Percentiles rank a stretch among this genome's conserved stretches.
phyloP scores from a whole-genome alignment of 2,329 filamentous ascomycete genomes.

The Pseudocercospora cruenta region DNA sequence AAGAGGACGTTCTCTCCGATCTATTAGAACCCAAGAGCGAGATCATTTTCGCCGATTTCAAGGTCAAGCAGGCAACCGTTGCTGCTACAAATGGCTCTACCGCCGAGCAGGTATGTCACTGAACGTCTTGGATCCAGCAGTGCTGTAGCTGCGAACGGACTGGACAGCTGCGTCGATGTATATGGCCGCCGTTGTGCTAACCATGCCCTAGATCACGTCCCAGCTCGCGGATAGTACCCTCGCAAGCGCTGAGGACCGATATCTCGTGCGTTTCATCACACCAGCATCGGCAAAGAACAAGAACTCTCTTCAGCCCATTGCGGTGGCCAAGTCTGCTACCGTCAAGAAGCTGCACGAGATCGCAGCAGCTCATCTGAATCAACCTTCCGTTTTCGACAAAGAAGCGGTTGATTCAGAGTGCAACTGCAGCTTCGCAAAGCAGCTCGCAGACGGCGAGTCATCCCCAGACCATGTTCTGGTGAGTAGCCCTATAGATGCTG shows the following conservation, averaged over 20 bases:
- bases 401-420: conserved; percentile 28
- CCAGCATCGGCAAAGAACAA: conserved; percentile 30
- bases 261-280: conserved; percentile 37
- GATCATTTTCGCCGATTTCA: conserved; percentile 32
- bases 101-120: conserved; percentile 8
- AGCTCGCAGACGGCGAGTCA: conserved; percentile 29
- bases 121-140: not conserved
- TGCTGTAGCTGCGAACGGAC: too few relatives aligned
- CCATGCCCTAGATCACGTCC: not conserved
- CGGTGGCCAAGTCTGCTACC: conserved; percentile 26
- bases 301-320: conserved; percentile 20
- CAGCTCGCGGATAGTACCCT: conserved; percentile 6
- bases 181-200: not conserved
- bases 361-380: conserved; percentile 30
- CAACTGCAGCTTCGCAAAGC: conserved; percentile 36
- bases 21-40: conserved; percentile 30
- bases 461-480: conserved; percentile 21
- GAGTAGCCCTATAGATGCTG: not conserved
- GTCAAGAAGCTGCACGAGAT: conserved; percentile 32
- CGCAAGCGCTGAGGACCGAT: not conserved
- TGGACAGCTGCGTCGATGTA: not conserved
- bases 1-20: conserved; percentile 34
- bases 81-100: not conserved
- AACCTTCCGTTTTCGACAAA: conserved; percentile 17
- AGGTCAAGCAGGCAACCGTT: conserved; percentile 4